Evolutionary conservation across 2,329 filamentous ascomycete species (phyloP), one percentile per base, ranked within the genome.

Genomic region (Bipolaris cookei): DNA sequence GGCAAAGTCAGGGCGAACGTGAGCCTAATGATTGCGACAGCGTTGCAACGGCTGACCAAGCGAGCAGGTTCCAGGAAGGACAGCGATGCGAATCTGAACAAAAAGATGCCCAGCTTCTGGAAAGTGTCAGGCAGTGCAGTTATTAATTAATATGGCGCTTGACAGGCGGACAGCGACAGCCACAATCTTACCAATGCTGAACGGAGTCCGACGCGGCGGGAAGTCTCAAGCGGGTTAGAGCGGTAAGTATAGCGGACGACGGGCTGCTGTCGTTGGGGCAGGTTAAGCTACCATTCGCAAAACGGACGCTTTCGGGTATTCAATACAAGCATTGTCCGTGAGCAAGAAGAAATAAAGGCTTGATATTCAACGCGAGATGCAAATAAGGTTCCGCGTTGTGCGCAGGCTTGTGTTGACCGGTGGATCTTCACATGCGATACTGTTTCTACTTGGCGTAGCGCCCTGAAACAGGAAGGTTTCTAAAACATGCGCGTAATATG

Each of bases 61-160:
- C 45, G 34, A 34, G 35, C 21, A 34, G 39, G 21, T 32, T 58
- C 51, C 54, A 47, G 38, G 35, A 44, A 35, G 21, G 39, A 38
- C n/a, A 47, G 41, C 46, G 52, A 54, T 50, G 58, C n/a, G 37
- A 28, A 54, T 28, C 54, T 38, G 48, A 48, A 63, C 51, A 50
- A 60, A 54, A 56, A 58, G 68, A 74, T 70, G 71, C 47, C 68
- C 71, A 69, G 71, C 70, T 71, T 67, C 64, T 61, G 60, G 52
- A 61, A 61, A 61, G 63, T 64, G 65, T 58, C 62, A 66, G 66
- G 69, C 65, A 63, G 65, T 56, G 58, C 61, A 58, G 56, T 61
- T 37, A 61, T 64, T 64, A 64, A 66, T 64, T 63, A 64, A 65
- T 61, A 65, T 59, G 52, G 51, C 32, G 51, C 46, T 57, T 51